These are phyloP conservation scores for Gossypium bickii DNA, from an alignment of 345 rosid genomes.

Conservation along the genomic window DNA sequence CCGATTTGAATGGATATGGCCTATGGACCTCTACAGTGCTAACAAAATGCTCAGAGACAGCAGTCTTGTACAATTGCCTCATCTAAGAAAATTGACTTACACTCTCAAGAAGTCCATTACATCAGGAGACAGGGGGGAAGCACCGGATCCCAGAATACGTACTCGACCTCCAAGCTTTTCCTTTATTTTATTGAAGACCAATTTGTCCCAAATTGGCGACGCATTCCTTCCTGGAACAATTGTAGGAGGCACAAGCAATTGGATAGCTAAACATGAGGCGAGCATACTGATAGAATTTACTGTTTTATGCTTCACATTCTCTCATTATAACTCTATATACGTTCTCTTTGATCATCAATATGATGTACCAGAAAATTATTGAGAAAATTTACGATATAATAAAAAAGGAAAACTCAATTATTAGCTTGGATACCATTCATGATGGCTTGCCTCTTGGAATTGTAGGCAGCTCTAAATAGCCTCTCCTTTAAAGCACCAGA, in stretches of 20 bases:
- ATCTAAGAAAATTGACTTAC: slow-evolving; percentile 43
- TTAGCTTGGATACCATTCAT: slow-evolving; percentile 45
- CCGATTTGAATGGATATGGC: not conserved
- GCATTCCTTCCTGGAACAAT: slow-evolving; percentile 51
- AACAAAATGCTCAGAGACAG: not conserved
- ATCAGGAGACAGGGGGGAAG: slow-evolving; percentile 89
- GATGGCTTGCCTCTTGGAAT: slow-evolving; percentile 84
- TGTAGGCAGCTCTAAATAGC: slow-evolving; percentile 68
- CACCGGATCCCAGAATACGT: slow-evolving; percentile 72
- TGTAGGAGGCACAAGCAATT: slow-evolving; percentile 9
- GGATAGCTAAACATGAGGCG: not conserved
- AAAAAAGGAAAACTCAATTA: not conserved
- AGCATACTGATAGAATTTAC: not conserved
- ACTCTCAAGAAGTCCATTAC: slow-evolving; percentile 78
- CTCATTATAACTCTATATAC: not conserved
- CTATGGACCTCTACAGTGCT: not conserved
- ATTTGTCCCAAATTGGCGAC: slow-evolving; percentile 76
- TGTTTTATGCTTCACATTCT: not conserved
- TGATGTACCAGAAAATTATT: not conserved
- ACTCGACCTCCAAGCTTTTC: slow-evolving; percentile 85
- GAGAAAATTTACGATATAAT: not conserved
- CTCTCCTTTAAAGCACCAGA: slow-evolving; percentile 68
- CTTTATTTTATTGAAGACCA: slow-evolving; percentile 77
- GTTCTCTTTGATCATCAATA: not conserved
- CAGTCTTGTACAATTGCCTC: not conserved